Base-by-base conservation (phyloP, 2,329 filamentous ascomycete species). In the Monosporascus sp. region DNA sequence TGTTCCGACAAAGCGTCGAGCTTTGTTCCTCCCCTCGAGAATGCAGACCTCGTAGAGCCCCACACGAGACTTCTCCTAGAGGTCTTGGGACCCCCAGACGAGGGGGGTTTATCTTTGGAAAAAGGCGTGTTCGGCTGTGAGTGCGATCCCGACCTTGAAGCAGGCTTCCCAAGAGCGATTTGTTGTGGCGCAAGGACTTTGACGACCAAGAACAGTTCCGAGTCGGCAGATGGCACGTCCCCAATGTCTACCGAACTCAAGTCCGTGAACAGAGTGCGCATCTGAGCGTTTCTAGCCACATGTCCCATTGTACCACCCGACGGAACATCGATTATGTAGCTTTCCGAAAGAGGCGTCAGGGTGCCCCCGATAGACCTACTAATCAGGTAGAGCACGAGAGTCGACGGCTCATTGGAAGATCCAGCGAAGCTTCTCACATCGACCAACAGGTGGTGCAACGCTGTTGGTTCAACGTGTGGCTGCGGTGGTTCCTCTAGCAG, bases 251-350 rank as follows among this genome's bases (percentile, higher is more conserved):
- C 81, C 1, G 89, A 82, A 39, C 86, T 90, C 18, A 99, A 75
- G 63, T 97, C 91, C 3, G 90, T 86, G 61, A 97, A 97, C 2
- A 99, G 77, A 0, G 91, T 95, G 65, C 88, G 90, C 66, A 92
- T 82, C 65, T 87, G 86, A 22, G 82, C 80, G 57, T 83, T 82
- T 50, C 85, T 81, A 9, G 81, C 73, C 48, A 89, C 73, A 55
- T 81, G 82, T 14, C 84, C 79, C 57, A 92, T 83, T 20, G 83
- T 81, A 52, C 90, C 89, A 31, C 87, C 86, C 0, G 89, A 76
- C 0, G 89, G 87, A 15, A 96, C 80, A 51, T 92, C 86, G 50
- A 96, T 81, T 17, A 83, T 82, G 70, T 90, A 97, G 49, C 83
- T 87, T 70, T 99, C 94, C 2, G 91, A 95, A 1, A 97, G 73